These are phyloP conservation scores for Acacia melanoxylon DNA, from an alignment of 306 rosid genomes.

Conservation along the genomic window DNA sequence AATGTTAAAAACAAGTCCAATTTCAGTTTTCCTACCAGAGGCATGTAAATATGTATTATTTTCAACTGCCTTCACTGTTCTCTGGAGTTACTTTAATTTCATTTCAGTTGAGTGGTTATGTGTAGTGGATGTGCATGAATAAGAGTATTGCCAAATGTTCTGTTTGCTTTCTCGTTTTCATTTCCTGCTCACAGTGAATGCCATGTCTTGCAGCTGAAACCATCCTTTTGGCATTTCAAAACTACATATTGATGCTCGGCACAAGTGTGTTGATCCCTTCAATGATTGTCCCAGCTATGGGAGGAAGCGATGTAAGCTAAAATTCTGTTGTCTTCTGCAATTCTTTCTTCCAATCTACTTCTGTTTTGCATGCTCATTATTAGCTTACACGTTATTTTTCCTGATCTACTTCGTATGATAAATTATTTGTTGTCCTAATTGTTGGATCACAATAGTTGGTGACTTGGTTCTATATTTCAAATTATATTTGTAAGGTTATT, in stretches of 20 bases:
- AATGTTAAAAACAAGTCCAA: background rate
- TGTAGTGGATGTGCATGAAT: background rate
- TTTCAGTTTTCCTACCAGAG: background rate
- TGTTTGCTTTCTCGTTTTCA: constrained; percentile 3
- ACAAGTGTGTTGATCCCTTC: constrained; percentile 96
- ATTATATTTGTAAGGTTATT: background rate
- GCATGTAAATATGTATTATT: too few relatives aligned
- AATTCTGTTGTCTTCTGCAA: constrained; percentile 8
- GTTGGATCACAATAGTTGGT: background rate
- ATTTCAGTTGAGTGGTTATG: background rate
- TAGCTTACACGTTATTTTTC: background rate
- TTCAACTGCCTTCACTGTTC: background rate
- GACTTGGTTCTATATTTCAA: background rate
- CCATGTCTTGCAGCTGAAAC: constrained; percentile 78
- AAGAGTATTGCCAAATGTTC: background rate
- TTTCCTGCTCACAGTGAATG: constrained; percentile 26
- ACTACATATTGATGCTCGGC: constrained; percentile 93
- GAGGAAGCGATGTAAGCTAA: constrained; percentile 80
- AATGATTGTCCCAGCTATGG: constrained; percentile 81
- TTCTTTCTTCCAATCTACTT: background rate
- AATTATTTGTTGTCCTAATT: background rate
- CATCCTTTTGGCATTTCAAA: constrained; percentile 84
- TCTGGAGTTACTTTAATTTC: background rate
- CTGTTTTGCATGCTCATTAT: background rate
- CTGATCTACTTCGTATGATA: background rate